phyloP scores from a whole-genome alignment of 257 asterid species.

The Orobanche coerulescens region DNA sequence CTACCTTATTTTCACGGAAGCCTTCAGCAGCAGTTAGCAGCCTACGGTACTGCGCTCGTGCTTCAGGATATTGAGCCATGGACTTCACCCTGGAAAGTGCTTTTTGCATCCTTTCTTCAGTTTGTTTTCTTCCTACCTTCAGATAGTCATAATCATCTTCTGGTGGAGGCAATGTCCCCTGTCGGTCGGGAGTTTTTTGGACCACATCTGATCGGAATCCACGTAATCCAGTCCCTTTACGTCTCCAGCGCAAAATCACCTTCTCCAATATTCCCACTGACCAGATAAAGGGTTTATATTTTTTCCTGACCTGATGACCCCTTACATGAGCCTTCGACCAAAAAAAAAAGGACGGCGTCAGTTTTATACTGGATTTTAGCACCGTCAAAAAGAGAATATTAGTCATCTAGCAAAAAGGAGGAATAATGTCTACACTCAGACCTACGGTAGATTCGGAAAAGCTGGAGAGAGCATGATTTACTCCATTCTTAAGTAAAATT shows the following conservation, averaged over 20 bases:
- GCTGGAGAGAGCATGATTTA: background rate
- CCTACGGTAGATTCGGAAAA: conserved; percentile 1
- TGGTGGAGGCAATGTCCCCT: conserved; percentile 24
- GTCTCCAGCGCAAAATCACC: conserved; percentile 91
- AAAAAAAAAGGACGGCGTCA: conserved; percentile 29
- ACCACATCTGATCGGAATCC: conserved; percentile 60
- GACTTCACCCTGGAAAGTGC: conserved; percentile 89
- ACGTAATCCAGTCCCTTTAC: conserved; percentile 82
- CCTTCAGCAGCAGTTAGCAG: conserved; percentile 77
- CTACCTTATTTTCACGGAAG: conserved; percentile 73
- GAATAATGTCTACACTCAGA: background rate
- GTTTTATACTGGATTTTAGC: background rate
- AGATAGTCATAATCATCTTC: conserved; percentile 85
- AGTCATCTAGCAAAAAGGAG: background rate
- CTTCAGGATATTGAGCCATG: conserved; percentile 86
- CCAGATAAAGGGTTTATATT: conserved; percentile 78
- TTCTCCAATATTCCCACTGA: conserved; percentile 90
- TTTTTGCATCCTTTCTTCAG: conserved; percentile 77
- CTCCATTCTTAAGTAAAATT: background rate
- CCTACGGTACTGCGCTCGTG: conserved; percentile 86
- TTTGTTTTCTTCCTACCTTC: conserved; percentile 82
- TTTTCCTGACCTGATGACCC: conserved; percentile 94
- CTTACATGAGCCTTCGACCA: conserved; percentile 85
- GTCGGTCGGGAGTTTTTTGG: conserved; percentile 30
- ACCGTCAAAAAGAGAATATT: background rate